Evolutionary conservation across 768 basidiomycete genomes (phyloP), one percentile per base, ranked within the genome.

Genomic region (Butyriboletus loyo): DNA sequence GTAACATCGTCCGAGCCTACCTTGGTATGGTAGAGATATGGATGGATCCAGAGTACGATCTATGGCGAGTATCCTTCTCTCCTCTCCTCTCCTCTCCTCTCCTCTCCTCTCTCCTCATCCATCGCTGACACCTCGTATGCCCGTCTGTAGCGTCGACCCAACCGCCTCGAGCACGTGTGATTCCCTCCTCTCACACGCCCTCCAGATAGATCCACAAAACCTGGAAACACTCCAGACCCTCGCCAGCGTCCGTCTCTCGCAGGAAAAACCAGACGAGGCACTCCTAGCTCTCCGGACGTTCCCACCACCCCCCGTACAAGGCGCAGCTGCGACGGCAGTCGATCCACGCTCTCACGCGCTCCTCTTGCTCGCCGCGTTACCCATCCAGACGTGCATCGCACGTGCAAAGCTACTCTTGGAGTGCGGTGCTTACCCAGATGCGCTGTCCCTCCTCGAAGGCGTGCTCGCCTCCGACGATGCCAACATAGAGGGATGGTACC

Each of bases 21-120:
- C 78, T 93, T 28, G 88, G 87, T 8, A 93, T 94, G 79, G 87
- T 95, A 24, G 94, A 96, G 66, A 89, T 95, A 15, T 97, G 93
- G 93, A 96, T 97, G 92, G 89, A 94, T 62, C 88, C 88, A 28
- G 78, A 80, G 2, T 86, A 87, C 58, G 92, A 95, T 76, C 75
- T 96, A 45, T 95, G 93, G 93, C 87, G 61, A 46, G 83, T 66
- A 31, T 27, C 17, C 4, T 52, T 30, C 22, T 65, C 30, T 21
- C 19, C 7, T 53, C 24, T 22, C 19, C 7, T 53, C 8, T 13
- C 6, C 28, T 13, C 28, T 7, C n/a, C 21, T 19, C n/a, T 17
- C 21, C 5, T 53, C 19, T 14, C 6, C 30, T 11, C 27, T 8
- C 19, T 17, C 15, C 8, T 21, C 39, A 13, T n/a, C 25, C 35